Evolutionary conservation across 257 asterid genomes (phyloP).

Genomic region (Solanum habrochaites): DNA sequence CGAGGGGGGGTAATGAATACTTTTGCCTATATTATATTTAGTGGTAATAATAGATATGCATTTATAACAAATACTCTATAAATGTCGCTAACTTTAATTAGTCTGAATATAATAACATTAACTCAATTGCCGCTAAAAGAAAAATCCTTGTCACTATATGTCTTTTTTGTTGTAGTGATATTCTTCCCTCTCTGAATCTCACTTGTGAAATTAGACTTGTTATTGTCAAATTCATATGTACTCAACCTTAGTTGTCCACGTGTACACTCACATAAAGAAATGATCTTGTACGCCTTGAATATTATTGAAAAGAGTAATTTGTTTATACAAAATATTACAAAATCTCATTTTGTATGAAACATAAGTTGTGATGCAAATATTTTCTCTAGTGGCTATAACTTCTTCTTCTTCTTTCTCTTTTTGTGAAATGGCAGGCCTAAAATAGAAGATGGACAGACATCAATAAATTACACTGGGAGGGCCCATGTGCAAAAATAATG

Average conservation of each 20-base stretch:
- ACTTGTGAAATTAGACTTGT: background rate
- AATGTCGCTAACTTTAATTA: background rate
- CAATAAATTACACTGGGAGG: too few species aligned
- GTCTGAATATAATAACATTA: too few species aligned
- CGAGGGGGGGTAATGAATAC: too few species aligned
- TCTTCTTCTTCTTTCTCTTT: too few species aligned
- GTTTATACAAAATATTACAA: background rate
- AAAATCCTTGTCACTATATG: too few species aligned
- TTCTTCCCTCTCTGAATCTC: background rate
- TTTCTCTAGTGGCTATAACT: background rate
- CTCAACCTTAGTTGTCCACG: background rate
- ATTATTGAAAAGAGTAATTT: background rate
- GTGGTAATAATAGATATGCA: too few species aligned
- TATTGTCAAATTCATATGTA: background rate
- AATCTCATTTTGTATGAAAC: background rate
- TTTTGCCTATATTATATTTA: too few species aligned
- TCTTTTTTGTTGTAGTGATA: background rate
- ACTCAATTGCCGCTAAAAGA: background rate
- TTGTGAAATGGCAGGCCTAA: too few species aligned
- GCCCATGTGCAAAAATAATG: too few species aligned
- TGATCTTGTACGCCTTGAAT: background rate
- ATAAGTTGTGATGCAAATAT: background rate
- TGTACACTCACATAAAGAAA: background rate
- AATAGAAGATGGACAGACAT: too few species aligned
- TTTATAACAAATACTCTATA: too few species aligned